Conservation (phyloP, 805 yeast species). For the Diddensiella santjacobensis region DNA sequence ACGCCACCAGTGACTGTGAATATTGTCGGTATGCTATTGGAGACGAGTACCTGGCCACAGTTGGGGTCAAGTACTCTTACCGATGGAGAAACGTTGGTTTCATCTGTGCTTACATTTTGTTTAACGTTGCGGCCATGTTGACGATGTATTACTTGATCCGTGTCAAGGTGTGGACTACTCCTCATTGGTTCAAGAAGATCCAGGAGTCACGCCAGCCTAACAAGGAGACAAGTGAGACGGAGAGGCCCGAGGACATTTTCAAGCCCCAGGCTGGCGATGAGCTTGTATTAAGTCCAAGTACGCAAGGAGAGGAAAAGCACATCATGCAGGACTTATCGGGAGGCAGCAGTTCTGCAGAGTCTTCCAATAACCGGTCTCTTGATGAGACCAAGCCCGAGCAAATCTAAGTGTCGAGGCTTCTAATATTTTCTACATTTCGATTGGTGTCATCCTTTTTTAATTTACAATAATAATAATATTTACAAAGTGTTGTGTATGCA, state of each 20-base stretch:
- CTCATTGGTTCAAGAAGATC: conserved; percentile 8
- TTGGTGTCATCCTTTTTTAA: neutral
- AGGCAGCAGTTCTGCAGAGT: neutral
- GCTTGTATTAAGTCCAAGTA: neutral
- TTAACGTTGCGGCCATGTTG: conserved; percentile 43
- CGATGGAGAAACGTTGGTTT: conserved; percentile 69
- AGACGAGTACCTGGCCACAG: conserved; percentile 41
- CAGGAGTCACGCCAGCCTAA: neutral
- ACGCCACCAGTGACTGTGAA: conserved; percentile 43
- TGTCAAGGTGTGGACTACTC: conserved; percentile 20
- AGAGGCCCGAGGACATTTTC: conserved; percentile 9
- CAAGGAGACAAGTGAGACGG: conserved; percentile 5
- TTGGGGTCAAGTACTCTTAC: conserved; percentile 43
- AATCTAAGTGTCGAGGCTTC: neutral
- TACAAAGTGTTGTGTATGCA: too few relatives aligned
- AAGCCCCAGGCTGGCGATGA: conserved; percentile 17
- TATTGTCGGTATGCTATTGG: conserved; percentile 41
- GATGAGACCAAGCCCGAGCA: neutral
- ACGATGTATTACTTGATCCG: conserved; percentile 32
- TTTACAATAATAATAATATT: neutral
- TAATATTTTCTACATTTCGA: too few relatives aligned
- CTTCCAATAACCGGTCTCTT: neutral
- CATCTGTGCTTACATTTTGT: conserved; percentile 51
- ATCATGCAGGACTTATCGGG: conserved; percentile 4
- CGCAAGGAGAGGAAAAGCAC: neutral